Evolutionary conservation across 2,329 filamentous ascomycete genomes (phyloP), one percentile per base, ranked within the genome.

Genomic region (Rutstroemia sp.): DNA sequence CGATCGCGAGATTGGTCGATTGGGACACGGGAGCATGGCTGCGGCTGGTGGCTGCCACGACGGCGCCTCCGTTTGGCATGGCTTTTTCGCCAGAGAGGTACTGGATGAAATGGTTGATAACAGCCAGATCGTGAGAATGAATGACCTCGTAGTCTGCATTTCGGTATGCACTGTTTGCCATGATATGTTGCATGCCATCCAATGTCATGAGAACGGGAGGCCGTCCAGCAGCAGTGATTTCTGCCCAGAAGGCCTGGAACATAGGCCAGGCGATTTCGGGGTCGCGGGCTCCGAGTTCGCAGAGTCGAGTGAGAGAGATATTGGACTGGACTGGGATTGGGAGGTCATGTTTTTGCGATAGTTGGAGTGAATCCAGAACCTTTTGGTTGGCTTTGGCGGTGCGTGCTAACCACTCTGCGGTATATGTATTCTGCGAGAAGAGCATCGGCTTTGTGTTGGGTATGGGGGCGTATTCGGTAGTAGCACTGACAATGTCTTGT

Each of bases 381-480:
- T 74, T 67, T 38, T 77, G 74, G 74, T 96, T 96, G 61, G 90
- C 86, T 65, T 85, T 82, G 62, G 79, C 75, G 54, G 94, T 87
- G 66, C 82, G 83, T 59, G 81, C 78, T 61, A 99, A 80, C 60
- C 96, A 80, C 64, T 82, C 81, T 49, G 91, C 80, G 34, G 82
- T 86, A 71, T 92, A 94, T 48, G 81, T 78, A 38, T 88, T 87
- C 75, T 97, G 94, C 59, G 84, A 79, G 75, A 92, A 97, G 65
- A 81, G 75, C 54, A 73, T 65, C 23, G 80, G 80, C 18, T 77
- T 70, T 3, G 79, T 80, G 64, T 79, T 79, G 23, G 81, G 78
- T 56, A 92, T 76, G 1, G 85, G 83, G 2, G 83, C 78, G 74
- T 96, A 99, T 59, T 91, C 85, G 42, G 89, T 95, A 67, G 87